Conservation (phyloP, 345 rosid genomes). For the Brassica cretica region DNA sequence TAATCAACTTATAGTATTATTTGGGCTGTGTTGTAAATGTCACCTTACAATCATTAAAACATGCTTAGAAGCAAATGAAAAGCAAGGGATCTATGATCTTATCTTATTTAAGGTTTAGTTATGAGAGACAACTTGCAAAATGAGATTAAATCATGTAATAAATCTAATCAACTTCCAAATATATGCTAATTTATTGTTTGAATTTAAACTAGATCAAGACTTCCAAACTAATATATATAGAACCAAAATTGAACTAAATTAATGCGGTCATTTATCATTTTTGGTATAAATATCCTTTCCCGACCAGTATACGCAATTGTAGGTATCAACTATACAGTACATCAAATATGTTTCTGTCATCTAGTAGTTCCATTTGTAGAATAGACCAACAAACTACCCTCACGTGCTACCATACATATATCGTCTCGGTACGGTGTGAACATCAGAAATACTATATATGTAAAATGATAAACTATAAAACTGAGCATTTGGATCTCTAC, state of each 20-base stretch:
- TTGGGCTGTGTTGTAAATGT: conserved; percentile 14
- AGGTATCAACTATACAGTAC: neutral
- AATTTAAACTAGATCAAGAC: neutral
- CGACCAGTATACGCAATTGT: neutral
- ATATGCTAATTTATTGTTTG: neutral
- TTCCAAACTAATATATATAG: neutral
- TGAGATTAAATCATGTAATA: neutral
- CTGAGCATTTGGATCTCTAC: neutral
- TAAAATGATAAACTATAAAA: neutral
- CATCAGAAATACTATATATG: neutral
- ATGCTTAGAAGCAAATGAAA: conserved; percentile 91
- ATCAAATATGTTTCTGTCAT: conserved; percentile 10
- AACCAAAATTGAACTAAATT: neutral
- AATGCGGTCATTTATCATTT: neutral
- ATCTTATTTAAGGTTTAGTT: conserved; percentile 5
- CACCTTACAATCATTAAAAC: conserved; percentile 65
- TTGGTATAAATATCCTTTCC: neutral
- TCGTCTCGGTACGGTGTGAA: conserved; percentile 10
- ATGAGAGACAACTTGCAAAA: conserved; percentile 2
- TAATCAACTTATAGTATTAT: neutral
- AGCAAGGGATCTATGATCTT: conserved; percentile 10
- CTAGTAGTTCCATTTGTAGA: conserved; percentile 26
- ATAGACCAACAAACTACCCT: conserved; percentile 28
- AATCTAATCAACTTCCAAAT: neutral
- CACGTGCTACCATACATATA: conserved; percentile 26